Conservation (phyloP, 1,284 basidiomycete genomes). For the Pterula multifida region DNA sequence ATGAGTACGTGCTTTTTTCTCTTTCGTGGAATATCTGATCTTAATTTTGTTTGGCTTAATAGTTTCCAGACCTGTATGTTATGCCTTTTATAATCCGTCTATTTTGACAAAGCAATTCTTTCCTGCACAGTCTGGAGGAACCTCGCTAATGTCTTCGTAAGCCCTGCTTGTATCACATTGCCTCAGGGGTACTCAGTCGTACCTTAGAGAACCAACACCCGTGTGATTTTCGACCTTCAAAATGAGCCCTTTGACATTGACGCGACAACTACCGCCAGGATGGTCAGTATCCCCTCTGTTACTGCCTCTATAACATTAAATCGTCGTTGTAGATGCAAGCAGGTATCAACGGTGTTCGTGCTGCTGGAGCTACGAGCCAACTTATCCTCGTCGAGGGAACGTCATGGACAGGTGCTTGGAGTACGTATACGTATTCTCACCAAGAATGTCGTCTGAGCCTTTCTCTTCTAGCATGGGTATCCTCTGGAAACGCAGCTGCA, state of each 20-base stretch:
- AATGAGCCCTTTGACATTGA: conserved; percentile 50
- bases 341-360: conserved; percentile 47
- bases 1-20: conserved; percentile 23
- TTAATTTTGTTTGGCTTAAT: conserved; percentile 4
- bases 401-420: conserved; percentile 21
- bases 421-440: conserved; percentile 6
- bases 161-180: conserved; percentile 11
- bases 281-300: conserved; percentile 20
- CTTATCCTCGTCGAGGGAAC: conserved; percentile 34
- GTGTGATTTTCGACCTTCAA: conserved; percentile 51
- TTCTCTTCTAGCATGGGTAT: conserved; percentile 29
- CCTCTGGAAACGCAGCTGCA: conserved; percentile 41
- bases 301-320: neutral
- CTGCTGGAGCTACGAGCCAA: conserved; percentile 27
- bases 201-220: conserved; percentile 31
- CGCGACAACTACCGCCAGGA: conserved; percentile 30
- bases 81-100: neutral
- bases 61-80: conserved; percentile 42
- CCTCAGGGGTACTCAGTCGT: conserved; percentile 1
- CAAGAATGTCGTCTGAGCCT: conserved; percentile 6
- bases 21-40: neutral
- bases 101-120: too few relatives aligned
- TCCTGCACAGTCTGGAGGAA: conserved; percentile 42
- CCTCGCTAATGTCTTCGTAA: conserved; percentile 38
- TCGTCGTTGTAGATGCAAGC: conserved; percentile 47